These are phyloP conservation scores for Prillingera fragicola DNA, from an alignment of 1,284 basidiomycete species.

Conservation along the genomic window DNA sequence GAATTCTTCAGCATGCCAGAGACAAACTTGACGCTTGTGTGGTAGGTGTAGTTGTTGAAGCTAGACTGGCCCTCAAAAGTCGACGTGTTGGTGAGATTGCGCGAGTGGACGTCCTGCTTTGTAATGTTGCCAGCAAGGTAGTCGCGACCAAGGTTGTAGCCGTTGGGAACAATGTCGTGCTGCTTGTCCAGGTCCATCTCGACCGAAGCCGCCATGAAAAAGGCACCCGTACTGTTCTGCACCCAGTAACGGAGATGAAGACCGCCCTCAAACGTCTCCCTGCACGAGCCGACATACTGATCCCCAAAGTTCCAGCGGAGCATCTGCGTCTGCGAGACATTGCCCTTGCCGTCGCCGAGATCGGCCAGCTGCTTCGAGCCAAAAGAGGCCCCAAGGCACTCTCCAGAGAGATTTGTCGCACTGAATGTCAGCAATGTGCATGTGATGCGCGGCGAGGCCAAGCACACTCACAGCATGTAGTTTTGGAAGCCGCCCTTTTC, in stretches of 20 bases:
- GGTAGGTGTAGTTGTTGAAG: slow-evolving; percentile 60
- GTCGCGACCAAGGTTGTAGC: slow-evolving; percentile 64
- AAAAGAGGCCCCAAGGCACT: slow-evolving; percentile 76
- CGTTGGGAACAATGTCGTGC: slow-evolving; percentile 58
- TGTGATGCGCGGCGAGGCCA: neutral
- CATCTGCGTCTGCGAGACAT: slow-evolving; percentile 67
- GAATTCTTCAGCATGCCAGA: slow-evolving; percentile 64
- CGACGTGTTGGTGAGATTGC: slow-evolving; percentile 55
- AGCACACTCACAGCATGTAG: slow-evolving; percentile 59
- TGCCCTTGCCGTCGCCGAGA: slow-evolving; percentile 76
- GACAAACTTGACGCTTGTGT: slow-evolving; percentile 62
- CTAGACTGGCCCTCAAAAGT: slow-evolving; percentile 31
- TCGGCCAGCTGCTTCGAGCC: slow-evolving; percentile 68
- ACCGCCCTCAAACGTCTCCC: slow-evolving; percentile 80
- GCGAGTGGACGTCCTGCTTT: slow-evolving; percentile 53
- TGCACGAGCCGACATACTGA: slow-evolving; percentile 67
- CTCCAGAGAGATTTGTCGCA: slow-evolving; percentile 47
- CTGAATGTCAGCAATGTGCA: slow-evolving; percentile 16
- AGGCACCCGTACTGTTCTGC: slow-evolving; percentile 65
- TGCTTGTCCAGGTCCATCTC: slow-evolving; percentile 60
- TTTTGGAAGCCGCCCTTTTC: slow-evolving; percentile 70
- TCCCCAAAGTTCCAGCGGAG: slow-evolving; percentile 77
- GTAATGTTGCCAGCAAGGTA: slow-evolving; percentile 70
- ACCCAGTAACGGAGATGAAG: slow-evolving; percentile 87
- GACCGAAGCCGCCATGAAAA: slow-evolving; percentile 76